Evolutionary conservation across 148 eudicot genomes (phyloP), one percentile per base, ranked within the genome.

Genomic region (Rhododendron kiyosumense): DNA sequence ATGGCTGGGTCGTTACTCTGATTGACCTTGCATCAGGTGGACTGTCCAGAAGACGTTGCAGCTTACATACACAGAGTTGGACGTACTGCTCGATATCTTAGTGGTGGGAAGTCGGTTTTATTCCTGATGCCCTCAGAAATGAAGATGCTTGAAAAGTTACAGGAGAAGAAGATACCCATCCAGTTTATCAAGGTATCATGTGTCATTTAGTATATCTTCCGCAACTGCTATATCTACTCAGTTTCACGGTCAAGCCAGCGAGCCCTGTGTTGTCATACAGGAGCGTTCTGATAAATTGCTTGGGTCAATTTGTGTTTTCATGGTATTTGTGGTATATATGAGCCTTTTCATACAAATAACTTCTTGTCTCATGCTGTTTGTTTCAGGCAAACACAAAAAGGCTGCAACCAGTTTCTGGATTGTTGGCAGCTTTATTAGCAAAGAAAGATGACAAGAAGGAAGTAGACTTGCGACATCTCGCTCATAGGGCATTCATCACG

Each of bases 61-160:
- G 87, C 94, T 83, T 96, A 96, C 93, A 95, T 96, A 81, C 99
- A 96, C 81, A 91, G 99, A 88, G 99, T 94, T 85, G 99, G 99
- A 20, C 95, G 99, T 24, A 96, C 99, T 88, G 99, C 99, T 85
- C 96, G 99, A n/a, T 94, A 91, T 89, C 88, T 88, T 78, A 82
- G 93, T 81, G 92, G 89, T 74, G 99, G 99, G 86, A 92, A 87
- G 86, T 92, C 98, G 18, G 89, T 96, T 71, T 86, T 96, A 84
- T 95, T 96, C 88, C 85, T 96, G 85, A 89, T 92, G 86, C 96
- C 99, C 43, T 95, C 99, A 45, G 98, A 96, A 90, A 87, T 89
- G 86, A 92, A 92, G 84, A 96, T 96, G 92, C 89, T 96, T 41
- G 96, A 95, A 73, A 96, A 93, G 78, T 84, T 96, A n/a, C 82